These are phyloP conservation scores for Colletotrichum sp. DNA, from an alignment of 2,329 filamentous ascomycete genomes.

Conservation along the genomic window DNA sequence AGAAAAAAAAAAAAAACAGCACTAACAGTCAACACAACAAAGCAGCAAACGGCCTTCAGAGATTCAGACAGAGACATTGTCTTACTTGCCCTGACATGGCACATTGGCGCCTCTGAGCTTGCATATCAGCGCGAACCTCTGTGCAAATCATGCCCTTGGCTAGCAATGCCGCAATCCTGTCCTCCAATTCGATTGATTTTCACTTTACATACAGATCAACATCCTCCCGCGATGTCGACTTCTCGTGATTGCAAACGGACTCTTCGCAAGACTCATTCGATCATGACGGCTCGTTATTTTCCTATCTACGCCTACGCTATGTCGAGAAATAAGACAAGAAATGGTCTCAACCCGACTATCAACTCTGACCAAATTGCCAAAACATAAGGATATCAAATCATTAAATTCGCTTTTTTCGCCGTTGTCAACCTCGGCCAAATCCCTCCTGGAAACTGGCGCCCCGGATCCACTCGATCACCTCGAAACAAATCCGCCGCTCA, in stretches of 20 bases:
- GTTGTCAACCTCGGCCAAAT: constrained; percentile 6
- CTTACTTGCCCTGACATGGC: background rate
- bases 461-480: constrained; percentile 82
- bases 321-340: background rate
- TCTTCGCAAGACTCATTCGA: background rate
- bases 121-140: background rate
- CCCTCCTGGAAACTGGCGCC: constrained; percentile 46
- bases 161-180: background rate
- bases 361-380: background rate
- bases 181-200: background rate
- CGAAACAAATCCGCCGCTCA: constrained; percentile 80
- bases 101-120: background rate
- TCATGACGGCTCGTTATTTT: background rate
- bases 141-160: background rate
- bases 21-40: background rate
- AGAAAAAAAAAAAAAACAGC: background rate
- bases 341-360: background rate
- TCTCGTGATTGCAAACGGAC: background rate
- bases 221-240: background rate
- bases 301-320: constrained; percentile 22
- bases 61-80: background rate
- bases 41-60: background rate
- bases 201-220: background rate
- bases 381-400: background rate
- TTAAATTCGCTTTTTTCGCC: background rate